Base-by-base conservation (phyloP, 345 rosid genomes). In the Cardiospermum halicacabum region DNA sequence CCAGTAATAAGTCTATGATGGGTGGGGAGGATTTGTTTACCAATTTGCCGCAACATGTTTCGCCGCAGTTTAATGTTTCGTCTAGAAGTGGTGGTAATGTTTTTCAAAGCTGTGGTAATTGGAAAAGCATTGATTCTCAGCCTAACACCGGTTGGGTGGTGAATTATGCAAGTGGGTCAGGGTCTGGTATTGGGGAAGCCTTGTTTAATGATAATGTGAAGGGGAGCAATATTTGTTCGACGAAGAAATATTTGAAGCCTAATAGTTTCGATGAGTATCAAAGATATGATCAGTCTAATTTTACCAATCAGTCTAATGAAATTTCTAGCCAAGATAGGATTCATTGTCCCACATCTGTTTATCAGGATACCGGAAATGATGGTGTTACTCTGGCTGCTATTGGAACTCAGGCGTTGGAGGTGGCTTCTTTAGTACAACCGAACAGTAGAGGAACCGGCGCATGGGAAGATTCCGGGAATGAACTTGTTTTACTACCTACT, bases 151-250 rank as follows among this genome's bases (percentile, higher is more conserved):
- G 79, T 53, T 81, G 79, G 91, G 62, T 59, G 77, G 73, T 63
- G 62, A 74, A 71, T 75, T 73, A 65, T 66, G 71, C 74, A 18
- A 73, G 73, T 78, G 84, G 80, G 31, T 72, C 67, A 7, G 63
- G 45, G 5, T 59, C 51, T 22, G 72, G 64, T 50, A 72, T 58
- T 18, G 75, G 74, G 30, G 75, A 74, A 34, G 81, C 75, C 74
- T 18, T 76, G 71, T 75, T 84, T 61, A 81, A 71, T 73, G 71
- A 74, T 73, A 73, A 74, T 73, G 67, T 62, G 48, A 72, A 69
- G 64, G 57, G 50, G 37, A 60, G 48, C 50, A 60, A 53, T 16
- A 34, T 55, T 50, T 47, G 71, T 40, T 25, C 77, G 5, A 53
- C 73, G 40, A 28, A 60, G 28, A 78, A 66, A 18, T 58, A 25